phyloP scores from a whole-genome alignment of 73 alveolate genomes.

The Halteria grandinella region DNA sequence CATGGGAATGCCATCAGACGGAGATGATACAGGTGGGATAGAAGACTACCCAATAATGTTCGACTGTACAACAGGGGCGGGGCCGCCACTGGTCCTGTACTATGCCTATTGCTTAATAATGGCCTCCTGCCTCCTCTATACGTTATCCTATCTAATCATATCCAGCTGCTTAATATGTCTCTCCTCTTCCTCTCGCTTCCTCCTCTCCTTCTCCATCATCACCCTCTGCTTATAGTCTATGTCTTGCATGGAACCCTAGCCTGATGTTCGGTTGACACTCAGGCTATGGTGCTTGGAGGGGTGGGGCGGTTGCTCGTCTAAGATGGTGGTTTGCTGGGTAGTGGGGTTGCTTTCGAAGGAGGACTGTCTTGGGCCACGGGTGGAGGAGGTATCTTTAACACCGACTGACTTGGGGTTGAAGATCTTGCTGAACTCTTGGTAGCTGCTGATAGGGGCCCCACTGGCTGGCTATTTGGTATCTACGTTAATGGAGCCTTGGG shows the following conservation, averaged over 20 bases:
- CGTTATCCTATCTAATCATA: conserved; percentile 49
- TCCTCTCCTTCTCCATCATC: conserved; percentile 60
- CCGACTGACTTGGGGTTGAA: conserved; percentile 49
- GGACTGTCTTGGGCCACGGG: too few relatives aligned
- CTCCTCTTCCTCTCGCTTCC: conserved; percentile 60
- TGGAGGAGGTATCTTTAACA: too few relatives aligned
- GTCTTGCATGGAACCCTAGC: conserved; percentile 10
- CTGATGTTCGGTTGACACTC: too few relatives aligned
- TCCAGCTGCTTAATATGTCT: conserved; percentile 34
- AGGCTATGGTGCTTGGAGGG: too few relatives aligned
- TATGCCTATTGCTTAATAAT: conserved; percentile 40
- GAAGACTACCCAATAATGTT: too few relatives aligned
- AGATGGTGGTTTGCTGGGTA: too few relatives aligned
- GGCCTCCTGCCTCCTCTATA: conserved; percentile 43
- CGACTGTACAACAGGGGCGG: too few relatives aligned
- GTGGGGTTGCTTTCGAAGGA: too few relatives aligned
- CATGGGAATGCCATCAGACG: too few relatives aligned
- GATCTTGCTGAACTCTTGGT: conserved; percentile 41
- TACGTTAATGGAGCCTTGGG: conserved; percentile 19
- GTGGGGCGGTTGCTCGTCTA: too few relatives aligned
- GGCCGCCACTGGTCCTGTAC: too few relatives aligned
- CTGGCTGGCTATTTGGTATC: conserved; percentile 18
- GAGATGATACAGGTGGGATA: too few relatives aligned
- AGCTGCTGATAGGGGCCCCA: conserved; percentile 17
- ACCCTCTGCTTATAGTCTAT: conserved; percentile 49